These are phyloP conservation scores for Effrenium voratum DNA, from an alignment of 73 alveolate genomes.

Conservation along the genomic window DNA sequence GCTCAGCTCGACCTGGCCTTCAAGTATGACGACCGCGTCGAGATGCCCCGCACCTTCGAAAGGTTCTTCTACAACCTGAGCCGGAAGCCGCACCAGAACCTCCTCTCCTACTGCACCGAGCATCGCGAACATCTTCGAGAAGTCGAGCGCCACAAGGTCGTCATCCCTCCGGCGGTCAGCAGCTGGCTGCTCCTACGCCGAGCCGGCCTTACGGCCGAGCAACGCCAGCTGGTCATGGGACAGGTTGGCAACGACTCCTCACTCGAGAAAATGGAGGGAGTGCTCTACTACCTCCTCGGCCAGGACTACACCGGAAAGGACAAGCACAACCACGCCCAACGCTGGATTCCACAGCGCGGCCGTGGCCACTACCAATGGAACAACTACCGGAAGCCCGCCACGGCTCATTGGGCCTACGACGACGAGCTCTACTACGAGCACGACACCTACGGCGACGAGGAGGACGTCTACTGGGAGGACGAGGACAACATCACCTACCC, in stretches of 20 bases:
- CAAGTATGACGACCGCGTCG: neutral
- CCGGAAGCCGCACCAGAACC: neutral
- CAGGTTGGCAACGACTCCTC: neutral
- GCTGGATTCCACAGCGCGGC: neutral
- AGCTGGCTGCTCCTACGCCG: neutral
- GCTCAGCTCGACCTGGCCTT: too few relatives aligned
- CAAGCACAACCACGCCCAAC: neutral
- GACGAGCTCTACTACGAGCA: neutral
- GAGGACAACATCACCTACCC: neutral
- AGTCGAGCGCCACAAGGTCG: neutral
- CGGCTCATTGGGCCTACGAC: neutral
- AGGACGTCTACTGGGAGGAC: neutral
- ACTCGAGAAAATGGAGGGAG: neutral
- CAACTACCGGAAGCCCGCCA: neutral
- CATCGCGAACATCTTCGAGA: neutral
- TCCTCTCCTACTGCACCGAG: neutral
- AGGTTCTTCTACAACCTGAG: neutral
- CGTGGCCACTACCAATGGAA: neutral
- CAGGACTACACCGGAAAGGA: neutral
- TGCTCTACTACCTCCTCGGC: slow-evolving; percentile 1
- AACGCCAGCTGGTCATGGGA: neutral
- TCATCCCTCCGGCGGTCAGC: neutral
- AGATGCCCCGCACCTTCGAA: neutral
- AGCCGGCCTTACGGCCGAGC: neutral
- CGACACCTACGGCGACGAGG: too few relatives aligned